Base-by-base conservation (phyloP, 78 protist genomes). In the Emiliania huxleyi region DNA sequence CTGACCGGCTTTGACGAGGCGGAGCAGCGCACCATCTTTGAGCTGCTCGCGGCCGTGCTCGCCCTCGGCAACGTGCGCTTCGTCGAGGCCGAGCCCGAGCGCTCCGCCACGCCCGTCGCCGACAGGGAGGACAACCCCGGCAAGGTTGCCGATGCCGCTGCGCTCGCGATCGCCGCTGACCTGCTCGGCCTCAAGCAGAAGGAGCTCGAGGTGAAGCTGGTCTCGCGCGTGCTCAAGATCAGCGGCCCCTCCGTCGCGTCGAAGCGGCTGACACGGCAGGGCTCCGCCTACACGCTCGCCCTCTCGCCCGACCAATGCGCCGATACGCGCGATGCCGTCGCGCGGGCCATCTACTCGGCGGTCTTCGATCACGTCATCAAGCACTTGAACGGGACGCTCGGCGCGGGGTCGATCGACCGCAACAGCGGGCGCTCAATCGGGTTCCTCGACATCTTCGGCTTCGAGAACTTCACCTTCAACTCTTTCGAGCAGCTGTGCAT, bases 381-480 rank as follows among this genome's bases (percentile, higher is more conserved):
- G 40, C 37, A 8, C 42, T 2, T 73, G 40, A 73, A 73, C 83
- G 83, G 1, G 43, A 35, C 37, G 43, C 83, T 73, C 44, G 37
- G 75, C n/a, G 75, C 18, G 75, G 23, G 38, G 12, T 19, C 8
- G 15, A 52, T 52, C 62, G 38, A 69, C 33, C 38, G 33, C 33
- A 15, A 29, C 37, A 15, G 18, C 8, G 33, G 83, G 23, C 83
- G 43, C 44, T 73, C 3, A 81, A 94, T 98, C 87, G 99, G 99
- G 49, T 52, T 98, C 12, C 96, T 98, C 43, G 99, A 98, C 89
- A 98, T 98, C 69, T 98, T 97, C 52, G 99, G 99, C 23, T 98
- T 98, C n/a, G 99, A 98, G 94, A 91, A 91, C 44, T 97, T 97
- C 93, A 42, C 37, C 11, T 35, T 3, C 29, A 83, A 93, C 46